phyloP scores from a whole-genome alignment of 768 basidiomycete genomes.

The Mycena alexandri region DNA sequence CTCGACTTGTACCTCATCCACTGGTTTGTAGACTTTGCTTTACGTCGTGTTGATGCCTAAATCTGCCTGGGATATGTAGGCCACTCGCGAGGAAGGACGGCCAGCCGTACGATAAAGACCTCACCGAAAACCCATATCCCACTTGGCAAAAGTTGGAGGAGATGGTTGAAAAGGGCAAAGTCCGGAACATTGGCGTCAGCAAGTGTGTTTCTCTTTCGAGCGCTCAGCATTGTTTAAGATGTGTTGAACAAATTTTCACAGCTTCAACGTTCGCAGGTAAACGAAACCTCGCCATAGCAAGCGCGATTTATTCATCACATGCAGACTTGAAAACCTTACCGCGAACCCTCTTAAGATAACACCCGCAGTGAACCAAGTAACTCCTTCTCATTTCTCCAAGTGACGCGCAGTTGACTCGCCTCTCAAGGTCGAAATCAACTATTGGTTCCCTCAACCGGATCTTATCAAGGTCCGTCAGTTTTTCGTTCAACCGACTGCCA shows the following conservation, averaged over 20 bases:
- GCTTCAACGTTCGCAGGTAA: conserved; percentile 72
- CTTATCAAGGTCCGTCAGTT: conserved; percentile 64
- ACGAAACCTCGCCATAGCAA: background rate
- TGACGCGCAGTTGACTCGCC: background rate
- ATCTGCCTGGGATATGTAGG: conserved; percentile 51
- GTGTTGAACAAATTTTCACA: conserved; percentile 33
- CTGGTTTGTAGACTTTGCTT: conserved; percentile 59
- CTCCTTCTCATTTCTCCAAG: background rate
- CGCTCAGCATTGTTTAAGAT: background rate
- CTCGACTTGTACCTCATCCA: conserved; percentile 87
- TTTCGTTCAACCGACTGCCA: background rate
- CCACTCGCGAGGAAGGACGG: conserved; percentile 75
- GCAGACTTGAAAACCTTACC: conserved; percentile 71
- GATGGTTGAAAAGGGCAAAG: conserved; percentile 81
- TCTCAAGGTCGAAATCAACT: conserved; percentile 74
- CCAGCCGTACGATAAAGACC: conserved; percentile 62
- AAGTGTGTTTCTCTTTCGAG: conserved; percentile 65
- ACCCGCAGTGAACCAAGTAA: conserved; percentile 78
- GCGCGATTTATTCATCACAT: conserved; percentile 36
- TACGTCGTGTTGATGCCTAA: background rate
- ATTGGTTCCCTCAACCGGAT: conserved; percentile 83
- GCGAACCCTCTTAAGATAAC: conserved; percentile 69
- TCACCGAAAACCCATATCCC: conserved; percentile 79
- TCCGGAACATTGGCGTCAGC: conserved; percentile 86
- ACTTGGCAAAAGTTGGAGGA: conserved; percentile 88